Percentiles rank a stretch among this genome's conserved stretches.
These are phyloP conservation scores for Fusarium torreyae DNA, from an alignment of 2,329 filamentous ascomycete species.

Conservation along the genomic window DNA sequence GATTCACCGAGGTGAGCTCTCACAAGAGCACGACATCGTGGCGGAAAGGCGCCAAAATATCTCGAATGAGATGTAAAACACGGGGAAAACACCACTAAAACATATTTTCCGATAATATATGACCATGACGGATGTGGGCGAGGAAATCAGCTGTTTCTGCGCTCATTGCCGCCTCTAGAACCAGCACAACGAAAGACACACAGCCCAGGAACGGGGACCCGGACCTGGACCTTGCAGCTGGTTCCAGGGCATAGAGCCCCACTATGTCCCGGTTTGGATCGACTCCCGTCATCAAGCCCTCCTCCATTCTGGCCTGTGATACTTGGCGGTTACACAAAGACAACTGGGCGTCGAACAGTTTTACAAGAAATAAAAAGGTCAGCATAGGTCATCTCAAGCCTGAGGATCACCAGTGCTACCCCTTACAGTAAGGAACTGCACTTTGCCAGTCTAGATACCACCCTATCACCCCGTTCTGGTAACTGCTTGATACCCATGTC, in stretches of 20 bases:
- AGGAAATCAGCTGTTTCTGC: slow-evolving; percentile 21
- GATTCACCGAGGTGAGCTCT: slow-evolving; percentile 24
- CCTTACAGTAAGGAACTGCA: slow-evolving; percentile 32
- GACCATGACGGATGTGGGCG: slow-evolving; percentile 11
- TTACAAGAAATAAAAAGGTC: slow-evolving; percentile 11
- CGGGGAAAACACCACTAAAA: slow-evolving; percentile 26
- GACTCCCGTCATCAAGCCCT: slow-evolving; percentile 19
- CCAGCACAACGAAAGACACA: slow-evolving; percentile 4
- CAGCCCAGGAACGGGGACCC: slow-evolving; percentile 23
- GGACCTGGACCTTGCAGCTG: slow-evolving; percentile 23
- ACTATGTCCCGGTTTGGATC: slow-evolving; percentile 26
- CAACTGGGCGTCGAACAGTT: slow-evolving; percentile 8
- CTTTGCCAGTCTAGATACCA: slow-evolving; percentile 24
- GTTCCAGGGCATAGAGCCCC: slow-evolving; percentile 17
- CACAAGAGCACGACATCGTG: not conserved
- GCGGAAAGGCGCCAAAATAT: not conserved
- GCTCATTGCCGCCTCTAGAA: slow-evolving; percentile 16
- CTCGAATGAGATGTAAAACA: not conserved
- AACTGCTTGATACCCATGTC: slow-evolving; percentile 43
- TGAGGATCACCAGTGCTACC: slow-evolving; percentile 2
- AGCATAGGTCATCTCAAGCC: slow-evolving; percentile 9
- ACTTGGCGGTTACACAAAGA: slow-evolving; percentile 19
- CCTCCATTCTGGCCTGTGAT: slow-evolving; percentile 10
- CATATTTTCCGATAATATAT: slow-evolving; percentile 14
- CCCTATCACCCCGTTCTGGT: slow-evolving; percentile 29